Evolutionary conservation across 345 rosid species (phyloP).

Genomic region (Citrus reticulata): DNA sequence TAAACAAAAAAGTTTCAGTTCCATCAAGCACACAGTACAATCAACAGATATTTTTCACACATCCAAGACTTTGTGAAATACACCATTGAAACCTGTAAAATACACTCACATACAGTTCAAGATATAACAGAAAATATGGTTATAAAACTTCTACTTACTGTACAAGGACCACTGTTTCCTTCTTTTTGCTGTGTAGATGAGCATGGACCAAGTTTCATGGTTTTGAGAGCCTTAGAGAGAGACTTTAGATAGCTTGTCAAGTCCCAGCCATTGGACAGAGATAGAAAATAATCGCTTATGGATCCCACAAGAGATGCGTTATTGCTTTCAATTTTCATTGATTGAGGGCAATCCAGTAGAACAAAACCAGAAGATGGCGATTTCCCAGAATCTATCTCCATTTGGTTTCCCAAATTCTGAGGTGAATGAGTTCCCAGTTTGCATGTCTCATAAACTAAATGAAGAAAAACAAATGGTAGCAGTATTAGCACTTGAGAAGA

Average conservation of each 20-base stretch:
- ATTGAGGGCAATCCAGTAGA: constrained; percentile 91
- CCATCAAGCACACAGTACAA: neutral
- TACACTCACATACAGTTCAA: neutral
- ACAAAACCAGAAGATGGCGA: constrained; percentile 73
- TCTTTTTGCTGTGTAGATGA: constrained; percentile 75
- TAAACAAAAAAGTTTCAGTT: neutral
- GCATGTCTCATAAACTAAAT: constrained; percentile 88
- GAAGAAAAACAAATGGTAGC: neutral
- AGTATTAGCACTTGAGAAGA: neutral
- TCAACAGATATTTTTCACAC: neutral
- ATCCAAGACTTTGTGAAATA: neutral
- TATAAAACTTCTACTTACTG: constrained; percentile 46
- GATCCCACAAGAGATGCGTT: constrained; percentile 93
- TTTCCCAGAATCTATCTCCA: constrained; percentile 78
- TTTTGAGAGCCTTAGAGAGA: constrained; percentile 81
- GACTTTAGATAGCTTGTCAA: constrained; percentile 92
- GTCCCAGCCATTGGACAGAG: constrained; percentile 99
- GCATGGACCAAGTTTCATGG: constrained; percentile 64
- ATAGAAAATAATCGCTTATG: constrained; percentile 93
- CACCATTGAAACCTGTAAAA: neutral
- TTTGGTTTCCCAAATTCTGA: constrained; percentile 72
- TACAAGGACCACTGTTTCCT: constrained; percentile 70
- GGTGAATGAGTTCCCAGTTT: constrained; percentile 93
- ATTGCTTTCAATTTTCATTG: constrained; percentile 96
- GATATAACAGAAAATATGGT: neutral